Conservation (phyloP, 371 early-diverging fungal genomes). For the Rhizoclosmatium hyalinum region DNA sequence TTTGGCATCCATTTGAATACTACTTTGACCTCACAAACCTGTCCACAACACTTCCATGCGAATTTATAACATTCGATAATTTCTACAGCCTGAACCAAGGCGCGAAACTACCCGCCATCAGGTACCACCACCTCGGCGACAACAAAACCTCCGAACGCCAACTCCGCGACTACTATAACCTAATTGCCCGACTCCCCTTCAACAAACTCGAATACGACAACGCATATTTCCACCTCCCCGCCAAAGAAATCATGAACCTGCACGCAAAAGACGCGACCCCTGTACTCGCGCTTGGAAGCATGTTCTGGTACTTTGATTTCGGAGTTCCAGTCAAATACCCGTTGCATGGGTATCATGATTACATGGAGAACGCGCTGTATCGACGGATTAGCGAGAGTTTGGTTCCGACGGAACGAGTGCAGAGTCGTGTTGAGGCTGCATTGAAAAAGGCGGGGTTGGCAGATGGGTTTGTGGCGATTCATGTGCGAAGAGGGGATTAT, state of each 20-base stretch:
- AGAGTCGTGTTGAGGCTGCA: neutral
- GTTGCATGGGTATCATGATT: conserved; percentile 19
- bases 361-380: conserved; percentile 32
- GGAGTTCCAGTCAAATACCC: conserved; percentile 35
- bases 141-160: conserved; percentile 39
- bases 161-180: conserved; percentile 37
- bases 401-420: conserved; percentile 20
- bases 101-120: conserved; percentile 22
- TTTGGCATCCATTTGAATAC: conserved; percentile 38
- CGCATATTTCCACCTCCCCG: conserved; percentile 34
- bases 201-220: conserved; percentile 34
- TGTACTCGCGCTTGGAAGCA: conserved; percentile 39
- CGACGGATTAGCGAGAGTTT: conserved; percentile 31
- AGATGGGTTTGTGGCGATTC: conserved; percentile 36
- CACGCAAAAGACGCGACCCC: conserved; percentile 25
- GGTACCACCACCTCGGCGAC: conserved; percentile 44
- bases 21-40: conserved; percentile 43
- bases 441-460: conserved; percentile 5
- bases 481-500: conserved; percentile 48
- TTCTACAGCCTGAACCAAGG: conserved; percentile 37
- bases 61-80: conserved; percentile 38
- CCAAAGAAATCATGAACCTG: conserved; percentile 24
- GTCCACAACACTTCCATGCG: conserved; percentile 38
- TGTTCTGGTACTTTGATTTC: conserved; percentile 50
- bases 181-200: conserved; percentile 24